A percentile compares a stretch with the other conserved stretches of the same genome.
Conservation (phyloP, 1,284 basidiomycete genomes). For the Laetiporus sulphureus region DNA sequence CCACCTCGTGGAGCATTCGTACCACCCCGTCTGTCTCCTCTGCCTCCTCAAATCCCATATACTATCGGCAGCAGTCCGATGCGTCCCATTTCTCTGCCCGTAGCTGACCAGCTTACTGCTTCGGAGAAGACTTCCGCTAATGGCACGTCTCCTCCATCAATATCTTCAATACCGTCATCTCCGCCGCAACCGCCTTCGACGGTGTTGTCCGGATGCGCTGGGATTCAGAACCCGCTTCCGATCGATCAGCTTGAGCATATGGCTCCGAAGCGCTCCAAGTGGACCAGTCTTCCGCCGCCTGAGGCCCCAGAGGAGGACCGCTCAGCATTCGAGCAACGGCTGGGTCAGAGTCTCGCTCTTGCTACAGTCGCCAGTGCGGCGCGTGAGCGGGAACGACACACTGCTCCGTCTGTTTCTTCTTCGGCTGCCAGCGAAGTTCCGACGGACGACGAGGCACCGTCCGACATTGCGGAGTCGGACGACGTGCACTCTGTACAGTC, state of each 20-base stretch:
- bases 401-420: conserved; percentile 35
- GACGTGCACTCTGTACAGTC: conserved; percentile 58
- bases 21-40: conserved; percentile 45
- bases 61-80: conserved; percentile 55
- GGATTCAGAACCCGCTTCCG: conserved; percentile 32
- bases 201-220: conserved; percentile 14
- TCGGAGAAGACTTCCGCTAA: conserved; percentile 17
- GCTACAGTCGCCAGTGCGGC: conserved; percentile 59
- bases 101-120: conserved; percentile 42
- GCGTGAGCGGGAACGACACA: conserved; percentile 35
- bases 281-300: conserved; percentile 78
- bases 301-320: conserved; percentile 65
- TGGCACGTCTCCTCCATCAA: conserved; percentile 8
- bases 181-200: conserved; percentile 19
- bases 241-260: conserved; percentile 49
- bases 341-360: conserved; percentile 56
- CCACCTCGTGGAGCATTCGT: conserved; percentile 43
- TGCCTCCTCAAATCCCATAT: conserved; percentile 65
- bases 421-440: conserved; percentile 55
- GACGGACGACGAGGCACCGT: conserved; percentile 56
- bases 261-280: conserved; percentile 69
- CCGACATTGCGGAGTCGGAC: conserved; percentile 56
- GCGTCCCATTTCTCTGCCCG: conserved; percentile 37
- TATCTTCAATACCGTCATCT: conserved; percentile 12
- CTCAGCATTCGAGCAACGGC: conserved; percentile 55